A percentile compares a stretch with the other conserved stretches of the same genome.
Evolutionary conservation across 345 rosid species (phyloP).

Genomic region (Dipteronia dyeriana): DNA sequence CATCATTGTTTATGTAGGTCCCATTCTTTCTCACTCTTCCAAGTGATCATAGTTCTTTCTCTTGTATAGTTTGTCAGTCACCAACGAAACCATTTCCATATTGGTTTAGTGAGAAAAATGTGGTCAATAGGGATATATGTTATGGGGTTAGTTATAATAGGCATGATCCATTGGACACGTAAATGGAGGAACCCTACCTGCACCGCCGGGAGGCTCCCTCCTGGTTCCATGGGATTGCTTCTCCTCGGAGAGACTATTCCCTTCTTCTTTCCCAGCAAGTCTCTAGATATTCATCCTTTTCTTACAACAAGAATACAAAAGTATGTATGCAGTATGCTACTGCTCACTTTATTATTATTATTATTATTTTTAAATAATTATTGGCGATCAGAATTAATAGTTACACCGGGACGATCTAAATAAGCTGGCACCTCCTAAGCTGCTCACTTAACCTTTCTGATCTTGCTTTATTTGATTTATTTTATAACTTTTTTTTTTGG

Average conservation of each 20-base stretch:
- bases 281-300: constrained; percentile 35
- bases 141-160: constrained; percentile 13
- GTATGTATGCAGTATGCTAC: background rate
- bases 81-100: background rate
- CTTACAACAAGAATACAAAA: constrained; percentile 27
- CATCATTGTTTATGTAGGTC: no score
- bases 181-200: constrained; percentile 34
- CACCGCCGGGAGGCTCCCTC: constrained; percentile 33
- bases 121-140: background rate
- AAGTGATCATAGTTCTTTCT: background rate
- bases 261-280: constrained; percentile 27
- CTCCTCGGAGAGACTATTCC: constrained; percentile 40
- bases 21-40: no score
- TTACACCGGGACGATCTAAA: no score
- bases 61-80: no score
- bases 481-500: background rate
- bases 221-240: constrained; percentile 40
- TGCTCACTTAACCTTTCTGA: background rate
- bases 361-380: no score
- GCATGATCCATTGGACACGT: constrained; percentile 14
- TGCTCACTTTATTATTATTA: no score
- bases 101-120: background rate
- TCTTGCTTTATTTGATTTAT: background rate
- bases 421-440: no score
- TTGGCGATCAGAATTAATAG: no score